These are phyloP conservation scores for Boletus pseudo-olivaceus DNA, from an alignment of 768 basidiomycete genomes.

Conservation along the genomic window DNA sequence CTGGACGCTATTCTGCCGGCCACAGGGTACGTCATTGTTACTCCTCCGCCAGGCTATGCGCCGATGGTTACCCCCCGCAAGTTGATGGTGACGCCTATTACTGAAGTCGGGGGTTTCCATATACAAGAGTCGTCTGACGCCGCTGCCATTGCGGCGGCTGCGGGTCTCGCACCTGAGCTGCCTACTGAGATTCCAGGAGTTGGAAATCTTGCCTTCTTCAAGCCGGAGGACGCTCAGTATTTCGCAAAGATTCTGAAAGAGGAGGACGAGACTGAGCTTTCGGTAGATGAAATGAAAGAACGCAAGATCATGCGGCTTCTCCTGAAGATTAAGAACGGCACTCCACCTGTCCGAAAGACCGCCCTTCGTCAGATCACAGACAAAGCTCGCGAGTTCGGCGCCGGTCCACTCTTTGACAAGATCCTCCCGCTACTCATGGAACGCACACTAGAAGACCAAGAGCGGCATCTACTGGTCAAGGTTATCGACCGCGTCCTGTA, in stretches of 20 bases:
- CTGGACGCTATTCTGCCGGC: constrained; percentile 85
- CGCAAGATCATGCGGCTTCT: constrained; percentile 98
- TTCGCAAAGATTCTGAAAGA: constrained; percentile 95
- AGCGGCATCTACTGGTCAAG: constrained; percentile 96
- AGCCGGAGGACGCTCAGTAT: constrained; percentile 96
- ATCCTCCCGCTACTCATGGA: constrained; percentile 98
- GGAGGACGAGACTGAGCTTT: constrained; percentile 89
- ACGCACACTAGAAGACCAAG: constrained; percentile 95
- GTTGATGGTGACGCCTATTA: constrained; percentile 52
- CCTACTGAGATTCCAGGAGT: constrained; percentile 99
- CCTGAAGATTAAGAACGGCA: constrained; percentile 99
- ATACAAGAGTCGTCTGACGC: constrained; percentile 95
- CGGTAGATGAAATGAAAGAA: constrained; percentile 98
- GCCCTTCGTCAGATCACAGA: constrained; percentile 98
- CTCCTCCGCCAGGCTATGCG: constrained; percentile 91
- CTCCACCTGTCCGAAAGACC: constrained; percentile 96
- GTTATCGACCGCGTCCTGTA: constrained; percentile 98
- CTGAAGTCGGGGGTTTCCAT: constrained; percentile 82
- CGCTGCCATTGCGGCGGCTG: constrained; percentile 82
- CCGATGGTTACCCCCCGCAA: constrained; percentile 66
- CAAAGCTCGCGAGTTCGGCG: constrained; percentile 97
- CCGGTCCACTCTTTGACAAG: constrained; percentile 97
- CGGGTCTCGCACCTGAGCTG: constrained; percentile 87
- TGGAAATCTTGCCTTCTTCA: constrained; percentile 96
- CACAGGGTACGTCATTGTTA: constrained; percentile 86